Percentiles rank a stretch among this genome's conserved stretches.
phyloP scores from a whole-genome alignment of 768 basidiomycete genomes.

The Neoboletus brunneissimus region DNA sequence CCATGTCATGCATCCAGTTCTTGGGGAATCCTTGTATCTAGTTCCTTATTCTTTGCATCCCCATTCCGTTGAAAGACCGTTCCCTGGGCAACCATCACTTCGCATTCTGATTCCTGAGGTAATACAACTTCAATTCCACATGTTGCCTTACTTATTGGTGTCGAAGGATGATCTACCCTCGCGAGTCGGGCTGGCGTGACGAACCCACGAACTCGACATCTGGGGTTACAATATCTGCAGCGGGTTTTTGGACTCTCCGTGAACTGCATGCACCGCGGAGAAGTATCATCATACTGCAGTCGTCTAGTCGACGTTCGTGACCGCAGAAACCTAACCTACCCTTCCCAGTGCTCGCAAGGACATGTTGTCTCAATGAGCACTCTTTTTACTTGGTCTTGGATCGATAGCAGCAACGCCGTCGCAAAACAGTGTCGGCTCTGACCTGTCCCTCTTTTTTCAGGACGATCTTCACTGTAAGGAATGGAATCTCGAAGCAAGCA shows the following conservation, averaged over 20 bases:
- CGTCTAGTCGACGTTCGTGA: neutral
- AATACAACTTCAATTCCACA: neutral
- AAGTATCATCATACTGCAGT: neutral
- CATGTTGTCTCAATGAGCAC: neutral
- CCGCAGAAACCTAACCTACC: neutral
- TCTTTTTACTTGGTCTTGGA: neutral
- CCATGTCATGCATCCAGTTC: too few relatives aligned
- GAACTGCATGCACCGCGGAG: neutral
- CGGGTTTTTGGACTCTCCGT: neutral
- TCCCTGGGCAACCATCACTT: too few relatives aligned
- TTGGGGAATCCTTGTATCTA: too few relatives aligned
- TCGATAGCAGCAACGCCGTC: slow-evolving; percentile 1
- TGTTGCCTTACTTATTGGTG: neutral
- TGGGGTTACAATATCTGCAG: neutral
- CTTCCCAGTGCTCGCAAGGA: neutral
- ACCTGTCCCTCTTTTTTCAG: slow-evolving; percentile 9
- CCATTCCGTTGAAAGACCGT: too few relatives aligned
- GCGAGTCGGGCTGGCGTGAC: neutral
- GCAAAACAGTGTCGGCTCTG: slow-evolving; percentile 2
- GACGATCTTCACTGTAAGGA: slow-evolving; percentile 12
- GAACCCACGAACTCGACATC: neutral
- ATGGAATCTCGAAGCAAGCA: neutral
- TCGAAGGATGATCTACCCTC: neutral
- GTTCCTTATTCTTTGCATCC: too few relatives aligned
- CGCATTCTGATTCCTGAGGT: too few relatives aligned